Evolutionary conservation across 768 basidiomycete species (phyloP), one percentile per base, ranked within the genome.

Genomic region (Royoungia palumana): DNA sequence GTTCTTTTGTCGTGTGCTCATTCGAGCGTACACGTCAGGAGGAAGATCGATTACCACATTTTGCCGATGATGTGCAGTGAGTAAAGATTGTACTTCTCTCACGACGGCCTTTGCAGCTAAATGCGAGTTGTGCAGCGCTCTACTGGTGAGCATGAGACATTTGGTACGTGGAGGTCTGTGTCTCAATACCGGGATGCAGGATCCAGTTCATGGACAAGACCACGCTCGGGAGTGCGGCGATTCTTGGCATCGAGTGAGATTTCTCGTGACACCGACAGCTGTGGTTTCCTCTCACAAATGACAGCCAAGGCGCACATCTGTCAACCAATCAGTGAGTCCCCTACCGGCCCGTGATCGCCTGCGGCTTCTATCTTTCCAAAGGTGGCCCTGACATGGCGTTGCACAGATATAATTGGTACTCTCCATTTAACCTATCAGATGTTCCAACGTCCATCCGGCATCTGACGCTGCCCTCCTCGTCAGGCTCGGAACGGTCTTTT

Each of bases 161-260:
- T 11, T 7, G 19, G 44, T 5, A 13, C 1, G 4, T 16, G 19
- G 11, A 7, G 11, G 19, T 12, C 3, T 3, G 6, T 30, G 16
- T 8, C 20, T 32, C 30, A 14, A 32, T 32, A 6, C 39, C 10
- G 42, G 30, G 32, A 20, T 8, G n/a, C 50, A 82, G 85, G 77
- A 75, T 88, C n/a, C 85, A 87, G 60, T 87, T 82, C 51, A 87
- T 87, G 82, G 86, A 87, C 54, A 87, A 87, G 67, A 82, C 80
- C 0, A 88, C 85, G 0, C 69, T 87, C 4, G 85, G 83, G 1
- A 79, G 75, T 49, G 59, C 83, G 1, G 79, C 86, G 2, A 85
- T 88, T 53, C 73, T 89, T 37, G 87, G 87, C 1, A 87, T 88
- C 57, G 68, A 70, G 87, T 83, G 30, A 51, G 76, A 53, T 36